Evolutionary conservation across 1,139 yeast genomes (phyloP).

Genomic region (Candida tropicalis): DNA sequence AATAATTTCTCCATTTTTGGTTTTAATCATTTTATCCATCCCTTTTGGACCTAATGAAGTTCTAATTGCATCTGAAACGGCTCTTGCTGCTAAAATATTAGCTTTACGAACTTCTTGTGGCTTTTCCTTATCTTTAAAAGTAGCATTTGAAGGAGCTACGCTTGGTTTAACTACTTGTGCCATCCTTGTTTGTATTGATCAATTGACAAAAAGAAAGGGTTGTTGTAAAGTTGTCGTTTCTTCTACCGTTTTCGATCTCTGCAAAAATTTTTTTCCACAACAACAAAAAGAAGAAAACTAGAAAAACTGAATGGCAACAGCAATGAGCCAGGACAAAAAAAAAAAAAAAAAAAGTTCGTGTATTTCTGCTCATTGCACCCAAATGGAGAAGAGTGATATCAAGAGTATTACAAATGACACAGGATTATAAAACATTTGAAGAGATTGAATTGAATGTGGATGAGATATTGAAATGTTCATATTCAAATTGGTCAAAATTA

Average conservation of each 20-base stretch:
- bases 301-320: no score
- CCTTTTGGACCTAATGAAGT: conserved; percentile 98
- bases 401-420: background rate
- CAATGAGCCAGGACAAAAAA: no score
- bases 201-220: background rate
- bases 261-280: no score
- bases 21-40: conserved; percentile 98
- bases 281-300: no score
- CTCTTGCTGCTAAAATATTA: conserved; percentile 93
- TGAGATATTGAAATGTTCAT: conserved; percentile 69
- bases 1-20: conserved; percentile 88
- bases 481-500: conserved; percentile 68
- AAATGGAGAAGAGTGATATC: no score
- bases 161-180: conserved; percentile 21
- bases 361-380: no score
- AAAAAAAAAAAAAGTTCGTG: no score
- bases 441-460: conserved; percentile 41
- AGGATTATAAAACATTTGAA: conserved; percentile 28
- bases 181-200: conserved; percentile 14
- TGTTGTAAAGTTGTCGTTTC: background rate
- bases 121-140: conserved; percentile 92
- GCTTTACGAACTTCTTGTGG: conserved; percentile 96
- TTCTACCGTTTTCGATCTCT: no score
- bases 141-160: conserved; percentile 72
- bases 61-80: conserved; percentile 97